A percentile compares a stretch with the other conserved stretches of the same genome.
These are phyloP conservation scores for Cupressus sempervirens DNA, from an alignment of 75 land plant species.

Conservation along the genomic window DNA sequence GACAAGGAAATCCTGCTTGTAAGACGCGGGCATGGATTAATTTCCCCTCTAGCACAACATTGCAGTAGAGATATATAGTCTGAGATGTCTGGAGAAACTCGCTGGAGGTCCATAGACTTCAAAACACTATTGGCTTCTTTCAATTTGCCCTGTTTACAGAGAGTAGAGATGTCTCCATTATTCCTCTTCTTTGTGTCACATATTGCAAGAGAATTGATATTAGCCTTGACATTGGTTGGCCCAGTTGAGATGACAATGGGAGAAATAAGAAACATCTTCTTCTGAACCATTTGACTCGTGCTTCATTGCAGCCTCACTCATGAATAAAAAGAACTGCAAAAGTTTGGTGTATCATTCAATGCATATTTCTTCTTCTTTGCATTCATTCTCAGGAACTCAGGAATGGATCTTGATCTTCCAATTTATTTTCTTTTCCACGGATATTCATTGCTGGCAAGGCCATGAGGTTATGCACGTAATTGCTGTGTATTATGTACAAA, in stretches of 20 bases:
- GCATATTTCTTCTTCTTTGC: too few species aligned
- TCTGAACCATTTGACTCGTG: background rate
- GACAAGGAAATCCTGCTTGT: constrained; percentile 21
- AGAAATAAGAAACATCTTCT: background rate
- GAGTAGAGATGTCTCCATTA: background rate
- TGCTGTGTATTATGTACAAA: too few species aligned
- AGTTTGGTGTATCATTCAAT: too few species aligned
- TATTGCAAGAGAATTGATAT: background rate
- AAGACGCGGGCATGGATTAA: constrained; percentile 20
- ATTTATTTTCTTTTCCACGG: too few species aligned
- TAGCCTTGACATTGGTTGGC: background rate
- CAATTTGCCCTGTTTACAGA: background rate
- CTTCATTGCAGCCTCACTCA: too few species aligned
- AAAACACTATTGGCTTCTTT: background rate
- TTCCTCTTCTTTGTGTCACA: background rate
- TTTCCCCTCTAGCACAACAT: constrained; percentile 21
- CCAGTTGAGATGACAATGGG: background rate
- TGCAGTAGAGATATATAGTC: constrained; percentile 29
- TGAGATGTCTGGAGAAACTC: background rate
- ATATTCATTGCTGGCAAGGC: too few species aligned
- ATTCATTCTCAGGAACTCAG: too few species aligned
- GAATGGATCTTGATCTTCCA: too few species aligned
- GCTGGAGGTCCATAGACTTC: background rate
- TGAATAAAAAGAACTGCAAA: too few species aligned
- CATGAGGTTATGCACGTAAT: too few species aligned